These are phyloP conservation scores for Plasmodium chabaudi DNA, from an alignment of 169 alveolate species.

Conservation along the genomic window DNA sequence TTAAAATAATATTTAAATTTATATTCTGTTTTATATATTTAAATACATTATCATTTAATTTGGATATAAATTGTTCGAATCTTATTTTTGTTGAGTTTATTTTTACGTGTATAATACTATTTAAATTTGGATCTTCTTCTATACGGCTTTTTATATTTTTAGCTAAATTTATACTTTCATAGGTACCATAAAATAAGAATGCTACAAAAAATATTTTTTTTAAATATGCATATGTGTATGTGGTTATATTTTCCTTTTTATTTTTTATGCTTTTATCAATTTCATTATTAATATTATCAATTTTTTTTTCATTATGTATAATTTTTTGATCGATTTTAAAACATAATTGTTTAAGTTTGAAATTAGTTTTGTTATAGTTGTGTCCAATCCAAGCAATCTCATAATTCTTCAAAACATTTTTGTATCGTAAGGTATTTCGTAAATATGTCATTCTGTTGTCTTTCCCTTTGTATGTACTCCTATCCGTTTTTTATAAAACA, in stretches of 20 bases:
- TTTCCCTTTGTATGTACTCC: neutral
- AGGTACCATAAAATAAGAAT: constrained; percentile 24
- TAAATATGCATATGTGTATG: neutral
- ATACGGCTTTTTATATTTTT: constrained; percentile 6
- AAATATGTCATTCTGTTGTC: neutral
- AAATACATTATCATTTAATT: no score
- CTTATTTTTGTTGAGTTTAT: constrained; percentile 6
- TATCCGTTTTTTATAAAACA: no score
- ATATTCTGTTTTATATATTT: no score
- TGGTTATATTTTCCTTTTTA: constrained; percentile 11
- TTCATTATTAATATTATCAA: neutral
- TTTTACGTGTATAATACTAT: constrained; percentile 18
- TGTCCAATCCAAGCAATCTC: neutral
- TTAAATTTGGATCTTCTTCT: neutral
- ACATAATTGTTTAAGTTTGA: no score
- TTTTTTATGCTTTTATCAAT: constrained; percentile 10
- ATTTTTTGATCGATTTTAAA: neutral
- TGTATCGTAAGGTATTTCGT: neutral
- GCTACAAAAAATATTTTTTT: constrained; percentile 6
- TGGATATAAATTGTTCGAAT: no score
- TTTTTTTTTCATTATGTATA: neutral
- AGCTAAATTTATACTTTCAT: constrained; percentile 27
- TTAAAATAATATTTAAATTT: no score
- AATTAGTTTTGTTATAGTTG: neutral
- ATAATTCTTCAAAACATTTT: constrained; percentile 2